Evolutionary conservation across 257 asterid species (phyloP).

Genomic region (Capsicum rhomboideum): DNA sequence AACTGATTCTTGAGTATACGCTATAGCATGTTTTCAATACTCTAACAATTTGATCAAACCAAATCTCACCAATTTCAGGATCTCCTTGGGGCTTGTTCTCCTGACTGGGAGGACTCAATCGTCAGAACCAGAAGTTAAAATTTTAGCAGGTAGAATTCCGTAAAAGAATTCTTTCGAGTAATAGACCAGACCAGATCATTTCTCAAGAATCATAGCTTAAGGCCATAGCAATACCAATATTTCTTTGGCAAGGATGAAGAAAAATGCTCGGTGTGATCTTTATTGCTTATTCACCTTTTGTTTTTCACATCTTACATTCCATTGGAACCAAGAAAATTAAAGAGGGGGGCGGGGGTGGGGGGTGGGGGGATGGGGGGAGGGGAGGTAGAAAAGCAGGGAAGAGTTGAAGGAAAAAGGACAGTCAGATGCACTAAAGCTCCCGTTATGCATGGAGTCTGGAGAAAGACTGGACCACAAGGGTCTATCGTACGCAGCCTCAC

Average conservation of each 20-base stretch:
- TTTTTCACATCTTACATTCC: neutral
- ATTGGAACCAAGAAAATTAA: neutral
- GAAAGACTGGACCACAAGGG: too few species aligned
- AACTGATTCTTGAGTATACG: neutral
- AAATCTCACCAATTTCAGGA: neutral
- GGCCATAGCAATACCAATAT: neutral
- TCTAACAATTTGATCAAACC: too few species aligned
- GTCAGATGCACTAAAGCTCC: too few species aligned
- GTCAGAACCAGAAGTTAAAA: neutral
- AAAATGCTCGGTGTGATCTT: too few species aligned
- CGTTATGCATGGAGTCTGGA: too few species aligned
- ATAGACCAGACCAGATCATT: too few species aligned
- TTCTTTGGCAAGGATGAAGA: neutral
- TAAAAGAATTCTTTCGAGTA: too few species aligned
- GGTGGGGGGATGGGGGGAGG: too few species aligned
- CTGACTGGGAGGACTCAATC: neutral
- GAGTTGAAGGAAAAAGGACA: too few species aligned
- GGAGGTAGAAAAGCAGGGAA: neutral
- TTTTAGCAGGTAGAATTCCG: neutral
- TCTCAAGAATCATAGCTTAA: neutral
- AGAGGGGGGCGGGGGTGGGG: too few species aligned
- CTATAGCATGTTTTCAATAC: rapidly evolving
- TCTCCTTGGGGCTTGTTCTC: neutral
- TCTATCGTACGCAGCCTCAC: too few species aligned
- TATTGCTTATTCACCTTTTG: neutral